Conservation (phyloP, 257 asterid genomes). For the Echium plantagineum region DNA sequence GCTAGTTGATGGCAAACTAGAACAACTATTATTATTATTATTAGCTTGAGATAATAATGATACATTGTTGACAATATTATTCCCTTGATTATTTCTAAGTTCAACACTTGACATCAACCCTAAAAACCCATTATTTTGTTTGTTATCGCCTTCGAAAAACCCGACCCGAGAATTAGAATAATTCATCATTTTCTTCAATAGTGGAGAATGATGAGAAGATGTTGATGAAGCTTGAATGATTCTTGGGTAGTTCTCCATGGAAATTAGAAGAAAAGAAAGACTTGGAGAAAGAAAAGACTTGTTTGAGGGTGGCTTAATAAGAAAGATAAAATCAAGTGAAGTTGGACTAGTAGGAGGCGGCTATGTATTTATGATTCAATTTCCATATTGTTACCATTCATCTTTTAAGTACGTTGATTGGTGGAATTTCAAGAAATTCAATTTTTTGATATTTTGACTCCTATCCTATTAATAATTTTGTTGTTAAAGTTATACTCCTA, state of each 20-base stretch:
- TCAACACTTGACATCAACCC: constrained; percentile 10
- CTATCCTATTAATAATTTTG: too few species aligned
- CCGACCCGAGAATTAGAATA: neutral
- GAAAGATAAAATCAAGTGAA: neutral
- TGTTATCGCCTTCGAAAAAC: neutral
- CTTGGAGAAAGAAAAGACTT: neutral
- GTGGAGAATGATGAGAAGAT: constrained; percentile 10
- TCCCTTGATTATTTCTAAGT: constrained; percentile 13
- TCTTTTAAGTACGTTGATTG: too few species aligned
- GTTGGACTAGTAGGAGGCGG: neutral
- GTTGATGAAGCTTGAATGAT: constrained; percentile 17
- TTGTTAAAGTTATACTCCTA: too few species aligned
- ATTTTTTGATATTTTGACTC: too few species aligned
- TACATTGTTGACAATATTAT: constrained; percentile 3
- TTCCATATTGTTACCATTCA: too few species aligned
- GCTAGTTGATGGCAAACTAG: constrained; percentile 3
- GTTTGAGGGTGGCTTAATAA: neutral
- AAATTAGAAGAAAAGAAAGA: neutral
- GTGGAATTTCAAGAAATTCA: too few species aligned
- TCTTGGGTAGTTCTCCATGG: constrained; percentile 30
- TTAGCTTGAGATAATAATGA: constrained; percentile 10
- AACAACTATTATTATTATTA: constrained; percentile 4
- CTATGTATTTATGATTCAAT: neutral
- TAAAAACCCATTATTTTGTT: constrained; percentile 4
- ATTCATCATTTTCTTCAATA: constrained; percentile 7